A percentile compares a stretch with the other conserved stretches of the same genome.
phyloP scores from a whole-genome alignment of 106 monocot genomes.

The Dendrobium huoshanense region DNA sequence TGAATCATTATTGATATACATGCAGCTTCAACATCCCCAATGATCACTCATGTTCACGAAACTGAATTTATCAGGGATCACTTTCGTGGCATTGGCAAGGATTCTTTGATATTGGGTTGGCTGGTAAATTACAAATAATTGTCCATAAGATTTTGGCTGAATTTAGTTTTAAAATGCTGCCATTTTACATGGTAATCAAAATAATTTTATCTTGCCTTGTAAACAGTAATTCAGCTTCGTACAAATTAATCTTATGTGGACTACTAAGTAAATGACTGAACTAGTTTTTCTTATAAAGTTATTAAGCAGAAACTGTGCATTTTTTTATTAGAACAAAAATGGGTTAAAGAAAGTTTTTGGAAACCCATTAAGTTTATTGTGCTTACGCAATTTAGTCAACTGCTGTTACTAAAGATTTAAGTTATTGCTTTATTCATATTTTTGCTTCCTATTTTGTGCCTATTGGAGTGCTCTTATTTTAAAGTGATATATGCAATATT shows the following conservation, averaged over 20 bases:
- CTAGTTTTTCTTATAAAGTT: neutral
- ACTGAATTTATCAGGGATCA: slow-evolving; percentile 49
- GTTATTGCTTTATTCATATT: neutral
- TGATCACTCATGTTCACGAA: slow-evolving; percentile 40
- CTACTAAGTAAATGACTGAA: neutral
- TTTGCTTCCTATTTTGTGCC: neutral
- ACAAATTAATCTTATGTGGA: neutral
- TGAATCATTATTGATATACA: neutral
- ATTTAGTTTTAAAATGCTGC: neutral
- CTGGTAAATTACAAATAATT: slow-evolving; percentile 28
- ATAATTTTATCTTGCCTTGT: neutral
- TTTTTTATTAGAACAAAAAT: neutral
- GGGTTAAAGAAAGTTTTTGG: neutral
- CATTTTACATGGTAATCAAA: neutral
- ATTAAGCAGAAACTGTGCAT: neutral
- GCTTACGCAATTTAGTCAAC: neutral
- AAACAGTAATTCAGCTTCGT: neutral
- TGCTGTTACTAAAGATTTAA: neutral
- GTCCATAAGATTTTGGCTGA: neutral
- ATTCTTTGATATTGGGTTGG: slow-evolving; percentile 47
- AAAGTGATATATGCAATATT: neutral
- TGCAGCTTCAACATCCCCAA: slow-evolving; percentile 22
- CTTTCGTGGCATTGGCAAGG: slow-evolving; percentile 37
- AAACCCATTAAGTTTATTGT: neutral
- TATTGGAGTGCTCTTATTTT: neutral